Evolutionary conservation across 306 rosid species (phyloP).

Genomic region (Ormosia semicastrata): DNA sequence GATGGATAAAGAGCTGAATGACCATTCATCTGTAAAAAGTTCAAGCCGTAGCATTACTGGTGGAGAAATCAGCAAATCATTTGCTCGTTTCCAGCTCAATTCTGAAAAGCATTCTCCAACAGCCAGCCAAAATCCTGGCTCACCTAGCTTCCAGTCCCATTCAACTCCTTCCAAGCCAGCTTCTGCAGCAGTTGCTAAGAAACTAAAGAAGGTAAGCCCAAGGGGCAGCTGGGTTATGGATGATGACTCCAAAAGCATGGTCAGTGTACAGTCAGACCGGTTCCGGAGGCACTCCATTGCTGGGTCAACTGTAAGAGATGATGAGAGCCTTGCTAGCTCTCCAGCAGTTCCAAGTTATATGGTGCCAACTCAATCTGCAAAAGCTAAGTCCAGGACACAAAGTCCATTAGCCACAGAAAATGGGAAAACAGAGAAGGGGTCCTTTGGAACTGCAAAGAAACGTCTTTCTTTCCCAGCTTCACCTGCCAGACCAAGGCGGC

Average conservation of each 20-base stretch:
- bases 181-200: slow-evolving; percentile 38
- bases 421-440: slow-evolving; percentile 56
- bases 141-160: slow-evolving; percentile 53
- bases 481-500: slow-evolving; percentile 72
- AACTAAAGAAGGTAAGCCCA: slow-evolving; percentile 70
- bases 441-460: slow-evolving; percentile 67
- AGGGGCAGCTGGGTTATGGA: slow-evolving; percentile 54
- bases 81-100: slow-evolving; percentile 84
- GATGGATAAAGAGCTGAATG: slow-evolving; percentile 61
- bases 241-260: slow-evolving; percentile 68
- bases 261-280: slow-evolving; percentile 66
- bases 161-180: slow-evolving; percentile 72
- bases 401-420: slow-evolving; percentile 68
- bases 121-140: slow-evolving; percentile 60
- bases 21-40: slow-evolving; percentile 62
- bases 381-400: slow-evolving; percentile 77
- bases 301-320: slow-evolving; percentile 66
- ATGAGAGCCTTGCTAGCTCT: slow-evolving; percentile 77
- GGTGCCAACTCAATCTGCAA: slow-evolving; percentile 84
- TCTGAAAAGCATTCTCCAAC: slow-evolving; percentile 78
- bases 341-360: slow-evolving; percentile 78
- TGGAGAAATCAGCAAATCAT: slow-evolving; percentile 92
- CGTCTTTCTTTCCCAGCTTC: slow-evolving; percentile 79
- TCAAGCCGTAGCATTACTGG: slow-evolving; percentile 48
- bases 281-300: slow-evolving; percentile 82